Conservation (phyloP, 2,329 filamentous ascomycete genomes). For the Epichloe sylvatica region DNA sequence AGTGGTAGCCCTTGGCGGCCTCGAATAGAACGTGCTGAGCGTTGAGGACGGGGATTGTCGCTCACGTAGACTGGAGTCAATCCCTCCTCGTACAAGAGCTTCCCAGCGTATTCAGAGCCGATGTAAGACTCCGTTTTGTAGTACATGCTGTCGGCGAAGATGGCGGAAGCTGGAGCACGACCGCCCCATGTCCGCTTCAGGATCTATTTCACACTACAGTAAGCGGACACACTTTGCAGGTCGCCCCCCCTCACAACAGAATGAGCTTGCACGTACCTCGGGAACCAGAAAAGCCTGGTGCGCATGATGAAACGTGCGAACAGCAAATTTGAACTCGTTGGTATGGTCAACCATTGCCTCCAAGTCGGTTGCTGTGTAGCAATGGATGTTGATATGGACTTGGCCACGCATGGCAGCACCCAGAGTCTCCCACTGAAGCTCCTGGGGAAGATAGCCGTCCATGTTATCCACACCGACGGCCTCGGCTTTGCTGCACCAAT, state of each 20-base stretch:
- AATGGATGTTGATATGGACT: constrained; percentile 57
- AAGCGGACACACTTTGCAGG: neutral
- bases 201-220: constrained; percentile 21
- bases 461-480: constrained; percentile 34
- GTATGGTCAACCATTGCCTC: constrained; percentile 57
- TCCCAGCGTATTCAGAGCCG: constrained; percentile 52
- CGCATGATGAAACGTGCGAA: constrained; percentile 57
- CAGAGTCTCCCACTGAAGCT: constrained; percentile 50
- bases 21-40: constrained; percentile 57
- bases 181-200: constrained; percentile 43
- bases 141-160: constrained; percentile 61
- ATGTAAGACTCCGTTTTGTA: constrained; percentile 56
- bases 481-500: constrained; percentile 50
- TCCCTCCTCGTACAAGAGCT: constrained; percentile 49
- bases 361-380: constrained; percentile 55
- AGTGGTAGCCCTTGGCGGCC: constrained; percentile 45
- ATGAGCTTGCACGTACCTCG: constrained; percentile 28
- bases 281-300: constrained; percentile 53
- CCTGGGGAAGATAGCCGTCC: constrained; percentile 47
- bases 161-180: constrained; percentile 40
- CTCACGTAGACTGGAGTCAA: constrained; percentile 55
- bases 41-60: constrained; percentile 57
- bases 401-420: constrained; percentile 51
- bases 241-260: neutral
- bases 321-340: constrained; percentile 55